Evolutionary conservation across 1,139 yeast genomes (phyloP).

Genomic region (Yamadazyma membranifaciens): DNA sequence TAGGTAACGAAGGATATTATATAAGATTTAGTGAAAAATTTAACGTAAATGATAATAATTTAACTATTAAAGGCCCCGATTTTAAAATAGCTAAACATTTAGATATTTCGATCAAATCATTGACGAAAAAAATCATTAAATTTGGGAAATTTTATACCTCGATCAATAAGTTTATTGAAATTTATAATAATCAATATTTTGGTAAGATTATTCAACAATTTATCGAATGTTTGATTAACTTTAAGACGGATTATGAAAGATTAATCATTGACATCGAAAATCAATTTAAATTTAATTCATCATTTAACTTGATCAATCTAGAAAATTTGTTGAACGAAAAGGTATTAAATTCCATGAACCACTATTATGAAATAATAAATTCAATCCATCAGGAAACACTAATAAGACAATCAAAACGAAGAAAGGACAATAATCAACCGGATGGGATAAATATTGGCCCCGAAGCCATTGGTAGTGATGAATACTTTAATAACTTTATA

Average conservation of each 20-base stretch:
- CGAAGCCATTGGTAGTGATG: conserved; percentile 5
- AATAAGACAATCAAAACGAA: conserved; percentile 19
- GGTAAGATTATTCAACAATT: conserved; percentile 79
- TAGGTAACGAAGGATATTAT: conserved; percentile 80
- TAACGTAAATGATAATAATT: conserved; percentile 37
- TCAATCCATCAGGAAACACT: conserved; percentile 42
- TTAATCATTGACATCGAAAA: conserved; percentile 53
- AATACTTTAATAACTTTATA: conserved; percentile 34
- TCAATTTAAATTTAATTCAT: conserved; percentile 45
- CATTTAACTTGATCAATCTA: conserved; percentile 32
- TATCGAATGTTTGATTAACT: conserved; percentile 55
- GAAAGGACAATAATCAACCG: conserved; percentile 19
- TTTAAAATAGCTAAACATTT: conserved; percentile 69
- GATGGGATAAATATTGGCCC: not conserved
- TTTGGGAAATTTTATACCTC: conserved; percentile 64
- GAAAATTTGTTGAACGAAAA: conserved; percentile 34
- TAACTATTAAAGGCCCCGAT: conserved; percentile 65
- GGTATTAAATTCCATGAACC: conserved; percentile 37
- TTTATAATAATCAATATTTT: conserved; percentile 51
- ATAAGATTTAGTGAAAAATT: conserved; percentile 66
- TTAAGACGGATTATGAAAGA: conserved; percentile 48
- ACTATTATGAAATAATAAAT: conserved; percentile 55
- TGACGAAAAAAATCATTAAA: conserved; percentile 60
- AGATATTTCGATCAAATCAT: conserved; percentile 71
- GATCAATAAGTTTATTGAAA: conserved; percentile 53